Percentiles rank a stretch among this genome's conserved stretches.
phyloP scores from a whole-genome alignment of 148 eudicot genomes.

The Nyssa sinensis region DNA sequence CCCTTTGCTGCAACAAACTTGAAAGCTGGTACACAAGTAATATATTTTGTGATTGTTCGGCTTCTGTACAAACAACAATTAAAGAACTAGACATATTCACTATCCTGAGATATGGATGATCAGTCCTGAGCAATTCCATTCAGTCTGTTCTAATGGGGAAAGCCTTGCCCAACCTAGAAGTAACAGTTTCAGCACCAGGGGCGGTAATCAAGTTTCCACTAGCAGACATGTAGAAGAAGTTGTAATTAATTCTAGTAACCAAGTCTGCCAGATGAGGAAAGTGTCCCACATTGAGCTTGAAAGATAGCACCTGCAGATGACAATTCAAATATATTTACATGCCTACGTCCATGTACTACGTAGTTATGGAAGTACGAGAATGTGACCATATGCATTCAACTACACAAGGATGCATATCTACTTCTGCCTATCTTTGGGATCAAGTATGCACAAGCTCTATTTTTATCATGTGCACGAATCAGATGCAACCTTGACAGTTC shows the following conservation, averaged over 20 bases:
- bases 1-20: too few species aligned
- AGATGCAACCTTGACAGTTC: neutral
- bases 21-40: too few species aligned
- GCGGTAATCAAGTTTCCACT: slow-evolving; percentile 63
- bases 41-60: neutral
- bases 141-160: slow-evolving; percentile 36
- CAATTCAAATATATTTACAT: neutral
- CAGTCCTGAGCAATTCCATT: slow-evolving; percentile 3
- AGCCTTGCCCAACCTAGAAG: slow-evolving; percentile 45
- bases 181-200: slow-evolving; percentile 50
- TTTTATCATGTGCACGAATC: neutral
- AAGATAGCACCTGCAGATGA: slow-evolving; percentile 72
- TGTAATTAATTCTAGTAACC: slow-evolving; percentile 88
- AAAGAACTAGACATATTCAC: neutral
- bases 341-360: neutral
- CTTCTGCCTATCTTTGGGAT: neutral
- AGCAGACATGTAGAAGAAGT: slow-evolving; percentile 84
- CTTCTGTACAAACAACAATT: neutral
- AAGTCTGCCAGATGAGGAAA: slow-evolving; percentile 95
- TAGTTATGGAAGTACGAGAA: neutral
- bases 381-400: neutral
- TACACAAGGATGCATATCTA: neutral
- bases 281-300: slow-evolving; percentile 91
- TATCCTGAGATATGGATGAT: neutral
- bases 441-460: neutral